These are phyloP conservation scores for Elsinoe arachidis DNA, from an alignment of 2,329 filamentous ascomycete genomes.

Conservation along the genomic window DNA sequence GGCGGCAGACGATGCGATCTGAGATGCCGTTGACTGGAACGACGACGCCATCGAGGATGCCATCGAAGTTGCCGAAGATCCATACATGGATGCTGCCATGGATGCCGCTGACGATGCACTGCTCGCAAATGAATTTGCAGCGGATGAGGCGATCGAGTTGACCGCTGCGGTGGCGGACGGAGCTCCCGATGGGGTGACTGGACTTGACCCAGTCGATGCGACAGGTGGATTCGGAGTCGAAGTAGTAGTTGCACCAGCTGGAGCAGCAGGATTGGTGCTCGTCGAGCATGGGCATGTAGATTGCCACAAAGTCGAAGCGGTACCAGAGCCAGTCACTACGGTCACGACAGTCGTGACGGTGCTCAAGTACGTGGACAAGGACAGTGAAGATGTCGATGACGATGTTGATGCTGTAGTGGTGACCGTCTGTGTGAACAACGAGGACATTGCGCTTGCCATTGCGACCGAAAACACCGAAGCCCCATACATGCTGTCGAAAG, in stretches of 20 bases:
- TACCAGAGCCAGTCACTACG: not conserved
- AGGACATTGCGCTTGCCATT: conserved; percentile 1
- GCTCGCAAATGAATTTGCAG: conserved; percentile 9
- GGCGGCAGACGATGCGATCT: conserved; percentile 7
- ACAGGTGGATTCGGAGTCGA: not conserved
- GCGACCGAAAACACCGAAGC: conserved; percentile 2
- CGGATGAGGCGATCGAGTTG: conserved; percentile 6
- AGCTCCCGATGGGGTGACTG: not conserved
- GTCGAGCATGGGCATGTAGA: conserved; percentile 1
- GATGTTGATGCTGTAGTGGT: not conserved
- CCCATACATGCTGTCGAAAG: not conserved
- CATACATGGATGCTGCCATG: conserved; percentile 6
- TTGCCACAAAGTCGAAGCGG: conserved; percentile 1
- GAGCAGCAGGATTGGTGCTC: not conserved
- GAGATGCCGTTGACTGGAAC: conserved; percentile 12
- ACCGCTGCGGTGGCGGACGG: not conserved
- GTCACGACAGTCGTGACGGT: conserved; percentile 6
- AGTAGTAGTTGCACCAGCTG: not conserved
- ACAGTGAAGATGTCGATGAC: not conserved
- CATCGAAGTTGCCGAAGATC: conserved; percentile 3
- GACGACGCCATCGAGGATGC: conserved; percentile 6
- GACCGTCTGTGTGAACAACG: not conserved
- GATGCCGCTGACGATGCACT: conserved; percentile 3
- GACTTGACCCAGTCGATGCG: not conserved
- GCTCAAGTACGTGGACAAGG: not conserved